Evolutionary conservation across 2,329 filamentous ascomycete species (phyloP).

Genomic region (Parascedosporium putredinis): DNA sequence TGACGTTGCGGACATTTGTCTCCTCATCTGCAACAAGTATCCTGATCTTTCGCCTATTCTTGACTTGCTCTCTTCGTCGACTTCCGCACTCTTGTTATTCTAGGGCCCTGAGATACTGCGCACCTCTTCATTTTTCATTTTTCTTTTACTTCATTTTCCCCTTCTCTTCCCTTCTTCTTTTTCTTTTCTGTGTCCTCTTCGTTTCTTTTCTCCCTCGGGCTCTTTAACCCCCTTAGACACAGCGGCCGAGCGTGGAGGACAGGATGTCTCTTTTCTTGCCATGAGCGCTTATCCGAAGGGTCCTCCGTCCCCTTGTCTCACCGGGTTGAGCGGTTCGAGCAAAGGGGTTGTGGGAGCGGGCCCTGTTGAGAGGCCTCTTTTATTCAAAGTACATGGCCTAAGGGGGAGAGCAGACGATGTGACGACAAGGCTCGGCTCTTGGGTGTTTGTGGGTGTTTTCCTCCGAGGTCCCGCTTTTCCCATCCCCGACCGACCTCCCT

Average conservation of each 20-base stretch:
- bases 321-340: neutral
- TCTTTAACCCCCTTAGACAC: neutral
- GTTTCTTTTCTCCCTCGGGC: neutral
- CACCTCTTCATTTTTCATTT: no score
- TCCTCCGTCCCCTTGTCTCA: neutral
- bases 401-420: neutral
- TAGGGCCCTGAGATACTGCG: no score
- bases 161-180: no score
- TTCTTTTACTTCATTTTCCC: no score
- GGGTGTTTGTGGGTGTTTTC: neutral
- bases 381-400: neutral
- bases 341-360: neutral
- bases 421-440: constrained; percentile 1
- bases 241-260: neutral
- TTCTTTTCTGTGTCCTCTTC: no score
- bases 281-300: no score
- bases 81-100: no score
- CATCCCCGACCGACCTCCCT: neutral
- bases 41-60: no score
- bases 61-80: no score
- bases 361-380: neutral
- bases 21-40: no score
- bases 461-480: constrained; percentile 1
- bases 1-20: no score
- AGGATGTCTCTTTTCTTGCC: neutral